Percentiles rank a stretch among this genome's conserved stretches.
Conservation (phyloP, 1,284 basidiomycete species). For the Microbotryum lychnidis-dioicae region DNA sequence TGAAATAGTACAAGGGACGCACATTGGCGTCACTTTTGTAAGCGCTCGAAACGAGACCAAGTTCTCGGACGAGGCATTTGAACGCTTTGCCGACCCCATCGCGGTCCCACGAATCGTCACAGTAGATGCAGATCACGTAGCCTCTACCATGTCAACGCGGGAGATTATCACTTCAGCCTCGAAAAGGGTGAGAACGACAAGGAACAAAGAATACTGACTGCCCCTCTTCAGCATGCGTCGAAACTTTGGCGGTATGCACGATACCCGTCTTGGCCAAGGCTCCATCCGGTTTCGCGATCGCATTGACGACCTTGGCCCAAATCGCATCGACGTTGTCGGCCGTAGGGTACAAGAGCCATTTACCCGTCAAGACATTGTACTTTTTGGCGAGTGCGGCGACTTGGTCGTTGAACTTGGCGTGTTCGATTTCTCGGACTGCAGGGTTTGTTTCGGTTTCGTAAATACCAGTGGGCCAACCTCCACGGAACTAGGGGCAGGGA, state of each 20-base stretch:
- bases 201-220: not conserved
- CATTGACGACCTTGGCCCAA: conserved; percentile 30
- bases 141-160: not conserved
- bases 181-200: not conserved
- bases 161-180: not conserved
- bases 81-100: conserved; percentile 21
- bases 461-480: too few species aligned
- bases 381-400: conserved; percentile 25
- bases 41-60: conserved; percentile 7
- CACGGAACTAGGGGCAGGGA: not conserved
- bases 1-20: not conserved
- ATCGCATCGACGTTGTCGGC: conserved; percentile 19
- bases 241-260: conserved; percentile 17
- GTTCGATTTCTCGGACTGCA: conserved; percentile 16
- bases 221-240: not conserved
- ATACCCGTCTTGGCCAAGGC: conserved; percentile 19
- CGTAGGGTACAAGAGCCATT: conserved; percentile 31
- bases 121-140: conserved; percentile 31
- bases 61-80: conserved; percentile 19
- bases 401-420: conserved; percentile 11
- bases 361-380: conserved; percentile 21
- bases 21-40: conserved; percentile 16
- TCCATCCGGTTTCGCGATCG: conserved; percentile 23
- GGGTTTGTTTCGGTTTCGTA: not conserved
- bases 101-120: conserved; percentile 27